Base-by-base conservation (phyloP, 768 basidiomycete genomes). In the Suillus luteus region DNA sequence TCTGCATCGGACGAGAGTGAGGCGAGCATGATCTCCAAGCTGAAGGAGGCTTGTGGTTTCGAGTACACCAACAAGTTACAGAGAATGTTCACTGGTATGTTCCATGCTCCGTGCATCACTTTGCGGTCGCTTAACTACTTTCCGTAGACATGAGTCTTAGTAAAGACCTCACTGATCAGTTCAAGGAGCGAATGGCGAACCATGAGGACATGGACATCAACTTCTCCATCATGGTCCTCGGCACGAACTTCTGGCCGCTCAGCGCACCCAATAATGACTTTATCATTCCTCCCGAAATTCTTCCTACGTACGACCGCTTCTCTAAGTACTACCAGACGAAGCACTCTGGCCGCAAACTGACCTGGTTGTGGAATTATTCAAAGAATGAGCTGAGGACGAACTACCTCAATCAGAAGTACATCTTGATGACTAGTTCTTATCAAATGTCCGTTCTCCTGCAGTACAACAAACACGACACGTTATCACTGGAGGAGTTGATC, bases 311-410 rank as follows among this genome's bases (percentile, higher is more conserved):
- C 73, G 91, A 96, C 64, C 87, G 93, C 51, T 99, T 99, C 83
- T 86, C 88, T 66, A 87, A 88, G 65, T 99, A 95, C 80, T 98
- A 99, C 75, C 91, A 93, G 72, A 88, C 87, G 72, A 95, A 96
- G 76, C 94, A 96, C 75, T 92, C 90, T 2, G 96, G 95, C 15
- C 90, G 96, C 65, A 96, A 96, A 73, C 84, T 99, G 49, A 96
- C 93, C 0, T 99, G 96, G 96, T 79, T 99, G 11, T 99, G 97
- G 97, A 96, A 98, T 72, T 93, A 96, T 75, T 95, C 90, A 62
- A 96, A 96, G 81, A 96, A 96, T 78, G 97, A 99, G 74, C 84
- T 99, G 7, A 87, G 91, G 62, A 96, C 96, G 67, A 95, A 92
- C 72, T 95, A 97, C 77, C 82, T 93, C 61, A 90, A 89, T 71